A percentile compares a stretch with the other conserved stretches of the same genome.
These are phyloP conservation scores for Betula pendula DNA, from an alignment of 306 rosid genomes.

Conservation along the genomic window DNA sequence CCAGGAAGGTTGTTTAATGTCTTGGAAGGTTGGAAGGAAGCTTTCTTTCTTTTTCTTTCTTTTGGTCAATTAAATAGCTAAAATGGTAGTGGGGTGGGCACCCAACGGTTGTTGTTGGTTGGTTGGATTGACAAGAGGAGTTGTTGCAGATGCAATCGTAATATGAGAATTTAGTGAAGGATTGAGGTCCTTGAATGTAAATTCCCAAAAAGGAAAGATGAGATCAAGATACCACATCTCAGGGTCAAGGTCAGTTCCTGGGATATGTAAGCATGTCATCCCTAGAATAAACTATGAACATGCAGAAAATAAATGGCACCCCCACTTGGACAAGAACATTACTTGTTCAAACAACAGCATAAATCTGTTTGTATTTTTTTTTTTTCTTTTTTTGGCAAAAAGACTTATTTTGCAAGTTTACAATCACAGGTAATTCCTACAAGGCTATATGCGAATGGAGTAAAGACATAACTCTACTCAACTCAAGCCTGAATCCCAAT, in stretches of 20 bases:
- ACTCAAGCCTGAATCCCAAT: too few relatives aligned
- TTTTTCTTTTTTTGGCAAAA: too few relatives aligned
- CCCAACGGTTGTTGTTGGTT: neutral
- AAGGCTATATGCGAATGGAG: neutral
- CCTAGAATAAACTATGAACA: neutral
- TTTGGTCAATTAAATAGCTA: neutral
- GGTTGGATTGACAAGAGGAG: neutral
- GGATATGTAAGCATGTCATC: neutral
- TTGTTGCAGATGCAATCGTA: neutral
- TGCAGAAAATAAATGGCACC: neutral
- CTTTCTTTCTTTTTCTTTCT: neutral
- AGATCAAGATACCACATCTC: neutral
- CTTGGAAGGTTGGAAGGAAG: neutral
- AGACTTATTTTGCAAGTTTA: neutral
- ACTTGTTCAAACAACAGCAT: neutral
- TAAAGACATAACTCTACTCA: too few relatives aligned
- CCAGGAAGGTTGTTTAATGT: too few relatives aligned
- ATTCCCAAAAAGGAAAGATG: neutral
- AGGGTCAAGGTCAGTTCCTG: neutral
- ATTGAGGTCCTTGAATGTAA: neutral
- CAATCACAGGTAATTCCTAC: neutral
- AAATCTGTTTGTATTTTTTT: neutral
- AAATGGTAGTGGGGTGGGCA: neutral
- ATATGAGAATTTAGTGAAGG: neutral
- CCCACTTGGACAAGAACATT: neutral